These are phyloP conservation scores for Hypomontagnella monticulosa DNA, from an alignment of 495 filamentous ascomycete species.

Conservation along the genomic window DNA sequence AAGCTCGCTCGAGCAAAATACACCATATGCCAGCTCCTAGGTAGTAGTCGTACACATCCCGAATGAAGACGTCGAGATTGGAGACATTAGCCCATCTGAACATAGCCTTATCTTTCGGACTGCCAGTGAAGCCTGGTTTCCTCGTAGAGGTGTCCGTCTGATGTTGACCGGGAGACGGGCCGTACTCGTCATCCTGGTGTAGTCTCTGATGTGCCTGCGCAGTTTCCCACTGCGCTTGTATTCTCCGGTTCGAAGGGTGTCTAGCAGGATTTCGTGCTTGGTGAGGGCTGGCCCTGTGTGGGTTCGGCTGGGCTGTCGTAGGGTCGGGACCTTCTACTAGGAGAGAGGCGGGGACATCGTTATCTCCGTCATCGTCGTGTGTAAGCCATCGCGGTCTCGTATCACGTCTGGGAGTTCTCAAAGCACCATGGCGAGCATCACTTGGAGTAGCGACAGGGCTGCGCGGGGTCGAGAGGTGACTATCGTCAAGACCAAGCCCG, in stretches of 20 bases:
- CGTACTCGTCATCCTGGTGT: constrained; percentile 57
- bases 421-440: constrained; percentile 15
- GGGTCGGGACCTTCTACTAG: constrained; percentile 71
- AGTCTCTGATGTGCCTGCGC: constrained; percentile 69
- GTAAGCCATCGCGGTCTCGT: constrained; percentile 46
- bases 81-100: constrained; percentile 96
- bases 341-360: constrained; percentile 91
- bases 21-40: constrained; percentile 88
- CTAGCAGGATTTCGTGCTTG: constrained; percentile 44
- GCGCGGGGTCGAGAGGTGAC: constrained; percentile 64
- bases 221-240: constrained; percentile 73
- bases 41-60: constrained; percentile 92
- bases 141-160: constrained; percentile 24
- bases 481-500: constrained; percentile 71
- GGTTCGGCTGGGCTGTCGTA: constrained; percentile 45
- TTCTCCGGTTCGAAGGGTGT: constrained; percentile 61
- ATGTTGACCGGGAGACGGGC: constrained; percentile 46
- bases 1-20: constrained; percentile 73
- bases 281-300: constrained; percentile 35
- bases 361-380: constrained; percentile 79
- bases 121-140: constrained; percentile 58
- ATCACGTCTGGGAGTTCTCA: constrained; percentile 21
- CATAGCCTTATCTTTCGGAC: constrained; percentile 84
- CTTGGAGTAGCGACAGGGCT: constrained; percentile 53
- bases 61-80: constrained; percentile 90